Base-by-base conservation (phyloP, 2,329 filamentous ascomycete species). In the Apiospora rasikravindrae region DNA sequence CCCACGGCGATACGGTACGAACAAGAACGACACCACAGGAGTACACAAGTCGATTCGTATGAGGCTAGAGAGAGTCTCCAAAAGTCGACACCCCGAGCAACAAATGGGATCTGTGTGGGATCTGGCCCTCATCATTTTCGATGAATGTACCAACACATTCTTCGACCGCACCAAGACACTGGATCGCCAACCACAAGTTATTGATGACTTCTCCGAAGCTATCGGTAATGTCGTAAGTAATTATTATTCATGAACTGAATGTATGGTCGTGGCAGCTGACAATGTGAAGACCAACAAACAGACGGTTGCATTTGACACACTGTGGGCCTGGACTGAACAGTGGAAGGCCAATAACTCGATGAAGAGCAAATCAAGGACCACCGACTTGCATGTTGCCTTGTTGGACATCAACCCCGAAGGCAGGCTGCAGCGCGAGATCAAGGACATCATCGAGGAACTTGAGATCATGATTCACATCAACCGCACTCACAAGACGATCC, bases 361-460 rank as follows among this genome's bases (percentile, higher is more conserved):
- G 7, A 24, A 74, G 22, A 70, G 76, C 71, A 68, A 72, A 19
- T 71, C 79, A 80, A 81, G 81, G 44, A 73, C 74, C 8, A 75
- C 76, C 1, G 75, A 76, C 0, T 74, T 79, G 0, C 77, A 83
- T 69, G 74, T 80, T 68, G 68, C 76, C 0, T 77, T 84, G 0
- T 79, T 86, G 0, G 81, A 85, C 70, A 86, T 86, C 33, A 82
- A 81, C 2, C 80, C 81, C 0, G 84, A 87, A 72, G 83, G 82
- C 0, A 78, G 81, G 26, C 77, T 87, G 0, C 81, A 85, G 44
- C 76, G 79, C 0, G 85, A 87, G 69, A 82, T 85, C 13, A 84
- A 85, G 68, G 85, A 87, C 57, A 85, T 87, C 29, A 75, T 84
- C 1, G 85, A 87, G 19, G 85, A 88, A 73, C 79, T 88, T 0